Evolutionary conservation across 202 grass and related monocot genomes (phyloP).

Genomic region (Setaria viridis): DNA sequence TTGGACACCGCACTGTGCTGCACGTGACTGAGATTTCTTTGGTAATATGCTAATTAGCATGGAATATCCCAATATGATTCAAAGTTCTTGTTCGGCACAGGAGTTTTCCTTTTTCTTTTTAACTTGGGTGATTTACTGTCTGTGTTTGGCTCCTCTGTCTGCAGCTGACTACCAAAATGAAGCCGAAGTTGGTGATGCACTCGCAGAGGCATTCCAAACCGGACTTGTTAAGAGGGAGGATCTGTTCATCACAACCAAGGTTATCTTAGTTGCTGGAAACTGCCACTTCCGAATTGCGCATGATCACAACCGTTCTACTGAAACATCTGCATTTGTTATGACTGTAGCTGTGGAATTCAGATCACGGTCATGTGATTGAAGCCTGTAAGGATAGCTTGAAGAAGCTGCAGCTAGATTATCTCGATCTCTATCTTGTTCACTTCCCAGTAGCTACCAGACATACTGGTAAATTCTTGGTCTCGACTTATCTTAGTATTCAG

Average conservation of each 20-base stretch:
- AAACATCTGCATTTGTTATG: constrained; percentile 1
- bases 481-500: constrained; percentile 4
- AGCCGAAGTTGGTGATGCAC: constrained; percentile 82
- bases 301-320: not conserved
- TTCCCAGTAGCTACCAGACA: constrained; percentile 87
- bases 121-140: not conserved
- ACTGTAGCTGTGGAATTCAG: constrained; percentile 88
- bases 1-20: not conserved
- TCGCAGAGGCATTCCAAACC: constrained; percentile 75
- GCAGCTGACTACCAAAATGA: constrained; percentile 95
- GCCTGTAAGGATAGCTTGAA: constrained; percentile 95
- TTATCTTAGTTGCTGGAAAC: constrained; percentile 26
- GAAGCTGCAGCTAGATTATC: constrained; percentile 86
- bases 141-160: not conserved
- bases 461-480: constrained; percentile 58
- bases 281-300: not conserved
- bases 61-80: not conserved
- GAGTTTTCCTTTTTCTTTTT: not conserved
- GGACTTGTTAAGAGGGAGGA: constrained; percentile 88
- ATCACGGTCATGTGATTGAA: constrained; percentile 87
- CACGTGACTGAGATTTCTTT: not conserved
- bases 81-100: not conserved
- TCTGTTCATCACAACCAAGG: constrained; percentile 96
- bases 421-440: constrained; percentile 91
- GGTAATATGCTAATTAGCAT: not conserved